Base-by-base conservation (phyloP, 768 basidiomycete species). In the Fibroporia radiculosa region DNA sequence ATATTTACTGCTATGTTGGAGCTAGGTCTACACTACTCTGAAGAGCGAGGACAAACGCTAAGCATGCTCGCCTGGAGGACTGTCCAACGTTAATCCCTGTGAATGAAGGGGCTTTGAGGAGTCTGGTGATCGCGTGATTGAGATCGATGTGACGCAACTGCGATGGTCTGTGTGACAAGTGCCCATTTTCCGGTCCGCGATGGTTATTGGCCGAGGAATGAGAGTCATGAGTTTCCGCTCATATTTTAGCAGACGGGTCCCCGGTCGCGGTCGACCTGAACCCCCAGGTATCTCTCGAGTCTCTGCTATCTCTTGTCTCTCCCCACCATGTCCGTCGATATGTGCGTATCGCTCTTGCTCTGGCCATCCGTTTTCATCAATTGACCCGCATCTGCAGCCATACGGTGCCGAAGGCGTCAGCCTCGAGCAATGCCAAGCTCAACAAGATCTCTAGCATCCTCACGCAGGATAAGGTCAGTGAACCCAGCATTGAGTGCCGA, bases 401-500 rank as follows among this genome's bases (percentile, higher is more conserved):
- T 50, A 52, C 64, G 31, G 45, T 74, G 2, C 57, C 72, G 54
- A 66, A 70, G 44, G 42, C 62, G 32, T 59, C 65, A 27, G 59
- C 56, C 18, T 33, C 45, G 16, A 52, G 48, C 49, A 65, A 67
- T 63, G 69, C 49, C 23, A 71, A 75, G 52, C 68, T 91, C 55
- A 91, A 91, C 68, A 89, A 77, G 62, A 72, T 80, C 50, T 91
- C 88, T 37, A 66, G 72, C 47, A 75, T 78, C 49, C 54, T 91
- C 39, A 91, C 88, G 1, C 83, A 90, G 63, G 71, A 81, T 59
- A 90, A 90, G 72, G 85, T 80, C 24, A 42, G 61, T 22, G n/a
- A 18, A 48, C 40, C n/a, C 3, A 16, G 40, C 19, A 28, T 40
- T 12, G 29, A 25, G 18, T 13, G 14, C 45, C 44, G 51, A 11